Conservation (phyloP, 306 rosid genomes). For the Echinosophora koreensis region DNA sequence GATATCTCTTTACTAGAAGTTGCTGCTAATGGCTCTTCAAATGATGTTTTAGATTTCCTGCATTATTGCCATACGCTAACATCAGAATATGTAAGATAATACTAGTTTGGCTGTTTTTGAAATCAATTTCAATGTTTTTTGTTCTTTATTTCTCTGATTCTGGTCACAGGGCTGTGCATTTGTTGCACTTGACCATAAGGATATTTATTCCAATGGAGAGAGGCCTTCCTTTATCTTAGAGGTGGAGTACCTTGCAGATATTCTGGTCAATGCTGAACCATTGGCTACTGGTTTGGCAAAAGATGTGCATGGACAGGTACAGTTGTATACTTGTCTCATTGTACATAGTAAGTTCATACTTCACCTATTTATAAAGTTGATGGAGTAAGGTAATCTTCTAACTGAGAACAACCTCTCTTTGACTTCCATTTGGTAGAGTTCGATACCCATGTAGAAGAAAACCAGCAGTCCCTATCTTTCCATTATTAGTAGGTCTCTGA, state of each 20-base stretch:
- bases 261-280: slow-evolving; percentile 82
- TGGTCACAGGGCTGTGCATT: slow-evolving; percentile 74
- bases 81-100: slow-evolving; percentile 74
- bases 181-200: slow-evolving; percentile 79
- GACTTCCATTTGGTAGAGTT: slow-evolving; percentile 20
- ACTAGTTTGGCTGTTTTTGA: neutral
- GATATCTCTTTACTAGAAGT: slow-evolving; percentile 86
- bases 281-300: slow-evolving; percentile 93
- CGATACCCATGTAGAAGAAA: neutral
- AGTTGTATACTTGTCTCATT: slow-evolving; percentile 32
- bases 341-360: slow-evolving; percentile 15
- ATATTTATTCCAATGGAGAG: slow-evolving; percentile 69
- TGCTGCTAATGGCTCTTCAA: slow-evolving; percentile 79
- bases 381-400: neutral
- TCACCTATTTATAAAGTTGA: neutral
- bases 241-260: slow-evolving; percentile 84
- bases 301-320: slow-evolving; percentile 99
- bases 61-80: slow-evolving; percentile 84
- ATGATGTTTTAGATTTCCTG: slow-evolving; percentile 84
- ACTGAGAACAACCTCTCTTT: slow-evolving; percentile 17
- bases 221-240: slow-evolving; percentile 71
- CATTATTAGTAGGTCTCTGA: neutral
- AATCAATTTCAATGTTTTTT: neutral
- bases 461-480: neutral
- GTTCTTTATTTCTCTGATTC: slow-evolving; percentile 42